Evolutionary conservation across 257 asterid species (phyloP).

Genomic region (Haberlea rhodopensis): DNA sequence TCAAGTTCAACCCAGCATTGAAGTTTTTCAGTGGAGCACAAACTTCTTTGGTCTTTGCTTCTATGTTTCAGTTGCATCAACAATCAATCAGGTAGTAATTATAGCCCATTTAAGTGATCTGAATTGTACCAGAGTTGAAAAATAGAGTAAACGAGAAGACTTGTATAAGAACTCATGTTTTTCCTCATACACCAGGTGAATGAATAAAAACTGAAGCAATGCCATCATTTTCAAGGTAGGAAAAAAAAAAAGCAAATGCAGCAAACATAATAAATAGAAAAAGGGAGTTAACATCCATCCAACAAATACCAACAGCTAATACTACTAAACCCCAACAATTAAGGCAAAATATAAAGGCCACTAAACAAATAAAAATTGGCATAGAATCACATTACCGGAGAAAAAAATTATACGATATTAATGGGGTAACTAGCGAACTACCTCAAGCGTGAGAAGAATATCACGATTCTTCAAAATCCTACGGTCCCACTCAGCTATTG

Average conservation of each 20-base stretch:
- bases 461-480: slow-evolving; percentile 93
- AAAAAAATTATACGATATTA: slow-evolving; percentile 1
- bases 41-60: too few relatives aligned
- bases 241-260: neutral
- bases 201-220: neutral
- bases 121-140: neutral
- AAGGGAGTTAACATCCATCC: neutral
- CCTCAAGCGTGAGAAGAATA: slow-evolving; percentile 92
- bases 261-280: slow-evolving; percentile 2
- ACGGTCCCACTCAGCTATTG: slow-evolving; percentile 96
- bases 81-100: neutral
- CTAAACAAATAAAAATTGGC: neutral
- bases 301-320: neutral
- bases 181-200: neutral
- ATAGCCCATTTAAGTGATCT: neutral
- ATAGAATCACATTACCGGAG: slow-evolving; percentile 4
- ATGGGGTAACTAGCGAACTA: slow-evolving; percentile 24
- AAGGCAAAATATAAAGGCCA: neutral
- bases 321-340: neutral
- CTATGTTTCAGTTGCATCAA: neutral
- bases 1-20: neutral
- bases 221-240: neutral
- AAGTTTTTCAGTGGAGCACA: neutral
- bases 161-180: neutral
- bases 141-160: neutral